Conservation (phyloP, 805 yeast species). For the Candida nonsorbophila region DNA sequence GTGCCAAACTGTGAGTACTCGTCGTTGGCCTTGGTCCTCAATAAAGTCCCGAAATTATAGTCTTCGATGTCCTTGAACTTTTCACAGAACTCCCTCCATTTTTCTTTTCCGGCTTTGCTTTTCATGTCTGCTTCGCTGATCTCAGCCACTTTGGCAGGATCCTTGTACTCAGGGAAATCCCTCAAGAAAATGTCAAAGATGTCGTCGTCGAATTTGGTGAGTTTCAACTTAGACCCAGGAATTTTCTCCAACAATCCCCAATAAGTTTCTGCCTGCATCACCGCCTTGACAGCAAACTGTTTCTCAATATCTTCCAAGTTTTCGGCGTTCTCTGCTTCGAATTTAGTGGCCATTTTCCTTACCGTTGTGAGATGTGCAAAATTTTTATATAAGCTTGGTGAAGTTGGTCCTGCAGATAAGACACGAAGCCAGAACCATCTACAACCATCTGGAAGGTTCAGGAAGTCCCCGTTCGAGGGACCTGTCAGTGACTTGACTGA, state of each 20-base stretch:
- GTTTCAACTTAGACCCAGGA: conserved; percentile 73
- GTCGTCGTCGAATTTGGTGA: conserved; percentile 69
- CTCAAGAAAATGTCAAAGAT: conserved; percentile 55
- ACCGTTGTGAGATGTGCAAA: conserved; percentile 2
- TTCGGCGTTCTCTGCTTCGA: conserved; percentile 87
- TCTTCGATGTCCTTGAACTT: conserved; percentile 84
- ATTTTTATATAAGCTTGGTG: conserved; percentile 4
- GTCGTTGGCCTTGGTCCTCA: conserved; percentile 64
- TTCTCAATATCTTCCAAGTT: conserved; percentile 86
- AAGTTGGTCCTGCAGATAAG: background rate
- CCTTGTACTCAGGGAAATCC: conserved; percentile 85
- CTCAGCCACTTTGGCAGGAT: conserved; percentile 48
- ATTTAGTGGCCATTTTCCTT: conserved; percentile 34
- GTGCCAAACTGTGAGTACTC: conserved; percentile 84
- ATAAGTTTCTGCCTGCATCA: conserved; percentile 90
- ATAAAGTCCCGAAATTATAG: conserved; percentile 90
- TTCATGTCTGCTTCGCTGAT: conserved; percentile 81
- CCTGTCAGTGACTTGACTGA: no score
- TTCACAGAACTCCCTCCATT: conserved; percentile 87
- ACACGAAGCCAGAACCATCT: no score
- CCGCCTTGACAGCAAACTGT: conserved; percentile 98
- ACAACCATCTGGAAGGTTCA: no score
- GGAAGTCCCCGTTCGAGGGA: no score
- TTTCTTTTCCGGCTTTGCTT: conserved; percentile 68
- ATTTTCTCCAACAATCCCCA: conserved; percentile 73